These are phyloP conservation scores for Fusarium floridanum DNA, from an alignment of 2,329 filamentous ascomycete species.

Conservation along the genomic window DNA sequence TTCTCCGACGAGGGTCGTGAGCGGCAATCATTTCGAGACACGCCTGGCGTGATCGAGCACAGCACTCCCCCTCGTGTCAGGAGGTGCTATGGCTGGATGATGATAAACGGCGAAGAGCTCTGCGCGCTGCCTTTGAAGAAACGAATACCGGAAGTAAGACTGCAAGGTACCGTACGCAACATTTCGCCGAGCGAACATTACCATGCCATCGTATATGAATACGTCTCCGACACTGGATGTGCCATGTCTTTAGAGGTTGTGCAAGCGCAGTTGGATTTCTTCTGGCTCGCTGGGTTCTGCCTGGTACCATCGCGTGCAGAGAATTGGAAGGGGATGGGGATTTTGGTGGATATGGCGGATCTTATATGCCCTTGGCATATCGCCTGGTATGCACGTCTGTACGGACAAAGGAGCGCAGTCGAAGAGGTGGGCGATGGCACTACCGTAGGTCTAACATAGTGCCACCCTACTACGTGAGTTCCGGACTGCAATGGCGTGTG, in stretches of 20 bases:
- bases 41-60: neutral
- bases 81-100: neutral
- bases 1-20: neutral
- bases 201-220: neutral
- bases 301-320: neutral
- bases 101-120: neutral
- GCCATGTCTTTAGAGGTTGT: neutral
- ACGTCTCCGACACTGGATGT: neutral
- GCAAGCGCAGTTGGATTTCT: neutral
- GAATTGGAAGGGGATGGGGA: neutral
- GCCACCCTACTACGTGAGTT: too few relatives aligned
- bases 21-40: neutral
- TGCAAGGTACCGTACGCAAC: neutral
- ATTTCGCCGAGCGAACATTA: neutral
- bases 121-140: neutral
- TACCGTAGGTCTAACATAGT: too few relatives aligned
- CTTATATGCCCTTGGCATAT: neutral
- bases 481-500: too few relatives aligned
- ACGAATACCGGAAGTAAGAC: neutral
- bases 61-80: neutral
- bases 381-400: neutral
- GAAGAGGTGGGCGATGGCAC: too few relatives aligned
- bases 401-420: neutral
- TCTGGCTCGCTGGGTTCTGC: neutral
- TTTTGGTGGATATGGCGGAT: neutral